Conservation (phyloP, 2,329 filamentous ascomycete species). For the Sporothrix pallida region DNA sequence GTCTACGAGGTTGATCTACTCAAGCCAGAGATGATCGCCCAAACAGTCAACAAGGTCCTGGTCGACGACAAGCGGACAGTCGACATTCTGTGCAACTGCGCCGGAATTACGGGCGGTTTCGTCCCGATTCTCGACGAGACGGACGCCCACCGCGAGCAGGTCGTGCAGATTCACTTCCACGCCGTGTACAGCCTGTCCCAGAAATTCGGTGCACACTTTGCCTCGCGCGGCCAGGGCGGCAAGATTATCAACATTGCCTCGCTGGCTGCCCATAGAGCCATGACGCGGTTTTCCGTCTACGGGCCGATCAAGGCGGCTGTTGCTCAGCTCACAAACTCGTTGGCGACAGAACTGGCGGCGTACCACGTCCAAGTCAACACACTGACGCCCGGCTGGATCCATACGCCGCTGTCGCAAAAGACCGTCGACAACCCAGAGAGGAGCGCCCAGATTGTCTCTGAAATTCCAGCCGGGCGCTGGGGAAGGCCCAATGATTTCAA, state of each 20-base stretch:
- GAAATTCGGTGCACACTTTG: constrained; percentile 1
- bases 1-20: constrained; percentile 17
- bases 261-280: neutral
- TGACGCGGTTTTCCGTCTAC: neutral
- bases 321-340: neutral
- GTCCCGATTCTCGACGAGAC: constrained; percentile 22
- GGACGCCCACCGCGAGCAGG: constrained; percentile 22
- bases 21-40: neutral
- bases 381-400: constrained; percentile 31
- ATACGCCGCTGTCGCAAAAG: constrained; percentile 32
- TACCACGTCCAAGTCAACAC: constrained; percentile 22
- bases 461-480: constrained; percentile 14
- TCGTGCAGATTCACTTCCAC: constrained; percentile 27
- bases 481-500: constrained; percentile 54
- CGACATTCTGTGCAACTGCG: constrained; percentile 17
- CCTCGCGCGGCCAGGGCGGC: constrained; percentile 8
- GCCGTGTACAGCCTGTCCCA: constrained; percentile 24
- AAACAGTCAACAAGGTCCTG: neutral
- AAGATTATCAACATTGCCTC: constrained; percentile 26
- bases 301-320: constrained; percentile 1
- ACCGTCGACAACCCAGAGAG: constrained; percentile 54
- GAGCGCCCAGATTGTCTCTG: constrained; percentile 8
- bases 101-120: constrained; percentile 8
- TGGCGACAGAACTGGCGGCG: constrained; percentile 1
- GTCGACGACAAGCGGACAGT: neutral